phyloP scores from a whole-genome alignment of 768 basidiomycete species.

The Punctularia strigosozonata region DNA sequence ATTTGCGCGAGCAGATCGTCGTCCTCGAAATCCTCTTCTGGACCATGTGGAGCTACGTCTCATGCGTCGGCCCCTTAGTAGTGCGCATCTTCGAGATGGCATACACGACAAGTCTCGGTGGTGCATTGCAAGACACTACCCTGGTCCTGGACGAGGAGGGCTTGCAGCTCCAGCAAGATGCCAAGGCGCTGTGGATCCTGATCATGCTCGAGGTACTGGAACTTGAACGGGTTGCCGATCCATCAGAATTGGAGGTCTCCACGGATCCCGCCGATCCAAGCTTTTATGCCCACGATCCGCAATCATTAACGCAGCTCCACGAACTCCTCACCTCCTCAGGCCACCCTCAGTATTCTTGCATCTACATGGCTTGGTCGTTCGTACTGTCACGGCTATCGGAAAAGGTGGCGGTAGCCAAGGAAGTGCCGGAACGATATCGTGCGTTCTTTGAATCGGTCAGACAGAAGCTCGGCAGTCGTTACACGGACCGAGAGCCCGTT shows the following conservation, averaged over 20 bases:
- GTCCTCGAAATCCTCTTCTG: constrained; percentile 83
- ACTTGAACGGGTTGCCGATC: constrained; percentile 56
- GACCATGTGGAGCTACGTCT: constrained; percentile 68
- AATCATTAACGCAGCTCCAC: constrained; percentile 55
- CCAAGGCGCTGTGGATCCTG: constrained; percentile 66
- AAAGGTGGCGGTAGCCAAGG: constrained; percentile 32
- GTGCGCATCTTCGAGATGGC: constrained; percentile 52
- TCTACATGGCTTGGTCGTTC: constrained; percentile 78
- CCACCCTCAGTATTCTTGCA: constrained; percentile 53
- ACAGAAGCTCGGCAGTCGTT: constrained; percentile 24
- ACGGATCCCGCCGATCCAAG: constrained; percentile 33
- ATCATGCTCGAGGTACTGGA: constrained; percentile 73
- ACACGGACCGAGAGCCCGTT: constrained; percentile 44
- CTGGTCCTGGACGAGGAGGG: constrained; percentile 71
- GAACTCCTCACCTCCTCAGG: constrained; percentile 47
- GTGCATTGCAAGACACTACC: constrained; percentile 46
- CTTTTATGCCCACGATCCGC: constrained; percentile 51
- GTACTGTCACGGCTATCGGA: constrained; percentile 55
- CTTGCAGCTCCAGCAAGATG: constrained; percentile 49
- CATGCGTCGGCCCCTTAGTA: constrained; percentile 55
- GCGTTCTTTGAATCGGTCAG: constrained; percentile 43
- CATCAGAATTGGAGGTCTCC: constrained; percentile 37
- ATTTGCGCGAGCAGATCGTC: constrained; percentile 64
- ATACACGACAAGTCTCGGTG: constrained; percentile 53
- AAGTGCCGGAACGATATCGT: constrained; percentile 42